Base-by-base conservation (phyloP, 768 basidiomycete genomes). In the Suillus lakei region DNA sequence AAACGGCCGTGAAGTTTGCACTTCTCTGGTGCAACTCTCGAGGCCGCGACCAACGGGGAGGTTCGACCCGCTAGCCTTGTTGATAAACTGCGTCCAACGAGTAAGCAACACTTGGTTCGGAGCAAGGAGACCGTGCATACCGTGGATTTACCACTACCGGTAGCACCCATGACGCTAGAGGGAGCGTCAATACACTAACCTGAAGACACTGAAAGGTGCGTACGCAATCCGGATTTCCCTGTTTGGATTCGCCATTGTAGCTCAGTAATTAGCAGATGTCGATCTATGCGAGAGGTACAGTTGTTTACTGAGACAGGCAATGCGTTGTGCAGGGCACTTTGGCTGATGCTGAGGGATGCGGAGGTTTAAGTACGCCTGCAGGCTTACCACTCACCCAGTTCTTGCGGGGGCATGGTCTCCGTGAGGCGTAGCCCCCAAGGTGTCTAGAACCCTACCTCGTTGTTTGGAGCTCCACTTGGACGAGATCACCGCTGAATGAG, bases 21-120 rank as follows among this genome's bases (percentile, higher is more conserved):
- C 79, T 3, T 70, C 71, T 34, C 65, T 70, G 0, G 85, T 86
- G 69, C 82, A 85, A 5, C 84, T 86, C 39, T 79, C 71, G 23
- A 84, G 72, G 1, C 77, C 75, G 4, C 62, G 67, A 39, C 84
- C 81, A 36, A 85, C 78, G 7, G 70, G 71, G 21, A 85, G 70
- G 21, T 75, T 69, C 1, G 82, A 81, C 0, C 80, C 82, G 67
- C 83, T 85, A 46, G 78, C 71, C 2, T 78, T 65, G 64, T 85
- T 85, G 69, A 85, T 81, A 67, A 86, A 84, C 84, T 85, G 28
- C 36, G 10, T 26, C 59, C 30, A 51, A 12, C 8, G 2, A 48
- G 6, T 21, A n/a, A 43, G 23, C n/a, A 23, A n/a, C 21, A 8
- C 6, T 13, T 13, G 6, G 1, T 23, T 55, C 34, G 15, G 12